Evolutionary conservation across 345 rosid species (phyloP).

Genomic region (Zanthoxylum bungeanum): DNA sequence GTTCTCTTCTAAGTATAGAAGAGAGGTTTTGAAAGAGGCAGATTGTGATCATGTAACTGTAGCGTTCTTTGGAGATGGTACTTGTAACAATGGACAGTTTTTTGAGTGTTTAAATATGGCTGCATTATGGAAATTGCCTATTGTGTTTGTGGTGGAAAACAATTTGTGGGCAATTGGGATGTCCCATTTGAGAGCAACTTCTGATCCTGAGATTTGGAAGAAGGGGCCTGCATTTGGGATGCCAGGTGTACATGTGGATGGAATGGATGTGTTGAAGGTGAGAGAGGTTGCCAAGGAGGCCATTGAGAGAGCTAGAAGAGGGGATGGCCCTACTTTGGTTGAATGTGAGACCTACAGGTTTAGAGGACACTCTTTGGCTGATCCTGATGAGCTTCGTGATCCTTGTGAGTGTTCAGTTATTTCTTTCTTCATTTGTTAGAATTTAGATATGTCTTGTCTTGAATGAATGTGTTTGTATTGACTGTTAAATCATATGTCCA

Average conservation of each 20-base stretch:
- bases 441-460: not conserved
- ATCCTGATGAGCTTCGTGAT: slow-evolving; percentile 69
- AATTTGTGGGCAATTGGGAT: slow-evolving; percentile 70
- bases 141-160: slow-evolving; percentile 61
- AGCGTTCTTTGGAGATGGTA: slow-evolving; percentile 62
- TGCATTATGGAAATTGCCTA: slow-evolving; percentile 58
- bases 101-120: slow-evolving; percentile 70
- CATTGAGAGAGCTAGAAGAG: slow-evolving; percentile 51
- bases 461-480: no score
- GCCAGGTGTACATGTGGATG: slow-evolving; percentile 62
- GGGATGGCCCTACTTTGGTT: slow-evolving; percentile 61
- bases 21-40: slow-evolving; percentile 43
- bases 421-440: not conserved
- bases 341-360: slow-evolving; percentile 65
- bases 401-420: slow-evolving; percentile 34
- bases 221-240: slow-evolving; percentile 62
- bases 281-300: slow-evolving; percentile 58
- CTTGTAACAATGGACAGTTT: slow-evolving; percentile 62
- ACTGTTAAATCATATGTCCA: no score
- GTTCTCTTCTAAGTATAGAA: slow-evolving; percentile 42
- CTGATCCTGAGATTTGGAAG: slow-evolving; percentile 64
- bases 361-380: slow-evolving; percentile 69
- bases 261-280: slow-evolving; percentile 65
- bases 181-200: slow-evolving; percentile 60
- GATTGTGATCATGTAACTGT: slow-evolving; percentile 45